Evolutionary conservation across 2,329 filamentous ascomycete genomes (phyloP), one percentile per base, ranked within the genome.

Genomic region (Hypoxylon rubiginosum): DNA sequence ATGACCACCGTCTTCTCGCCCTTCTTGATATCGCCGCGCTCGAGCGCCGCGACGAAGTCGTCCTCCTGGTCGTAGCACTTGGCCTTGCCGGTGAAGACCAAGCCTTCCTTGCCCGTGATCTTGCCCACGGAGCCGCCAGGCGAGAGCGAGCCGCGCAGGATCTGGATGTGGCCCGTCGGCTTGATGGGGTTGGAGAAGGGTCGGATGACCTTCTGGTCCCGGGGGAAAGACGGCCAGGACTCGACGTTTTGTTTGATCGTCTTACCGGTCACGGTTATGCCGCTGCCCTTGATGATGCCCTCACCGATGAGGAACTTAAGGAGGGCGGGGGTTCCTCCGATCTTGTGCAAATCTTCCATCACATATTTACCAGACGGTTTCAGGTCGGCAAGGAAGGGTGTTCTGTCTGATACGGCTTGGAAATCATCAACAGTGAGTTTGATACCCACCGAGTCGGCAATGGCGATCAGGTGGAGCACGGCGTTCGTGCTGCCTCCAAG

Each of bases 101-200:
- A 86, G n/a, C 94, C 94, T 80, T 97, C 94, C 82, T 97, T 97
- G 53, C 94, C 94, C 0, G 94, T 97, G 79, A 97, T 97, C 81
- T 97, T 97, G 67, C 93, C 94, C 10, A 97, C 94, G 0, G 92
- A 92, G 53, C 94, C 94, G 9, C 90, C 91, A 1, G 94, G 94
- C 0, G 94, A 93, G 39, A 97, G 87, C 64, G 93, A 93, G 41
- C 94, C 94, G 68, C 90, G 89, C 30, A 97, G 85, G 71, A 97
- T 97, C 83, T 97, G 92, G 69, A 97, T 90, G 78, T 97, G 94
- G 32, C 94, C 94, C 0, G 92, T 94, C 0, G 86, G 74, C 81
- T 97, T 97, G 84, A 97, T 95, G 13, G 94, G 94, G 79, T 94
- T 92, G 77, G 86, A 86, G 49, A 97, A 82, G 3, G 91, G 89